Evolutionary conservation across 192 early-diverging fungal species (phyloP), one percentile per base, ranked within the genome.

Genomic region (Backusella tuberculispora): DNA sequence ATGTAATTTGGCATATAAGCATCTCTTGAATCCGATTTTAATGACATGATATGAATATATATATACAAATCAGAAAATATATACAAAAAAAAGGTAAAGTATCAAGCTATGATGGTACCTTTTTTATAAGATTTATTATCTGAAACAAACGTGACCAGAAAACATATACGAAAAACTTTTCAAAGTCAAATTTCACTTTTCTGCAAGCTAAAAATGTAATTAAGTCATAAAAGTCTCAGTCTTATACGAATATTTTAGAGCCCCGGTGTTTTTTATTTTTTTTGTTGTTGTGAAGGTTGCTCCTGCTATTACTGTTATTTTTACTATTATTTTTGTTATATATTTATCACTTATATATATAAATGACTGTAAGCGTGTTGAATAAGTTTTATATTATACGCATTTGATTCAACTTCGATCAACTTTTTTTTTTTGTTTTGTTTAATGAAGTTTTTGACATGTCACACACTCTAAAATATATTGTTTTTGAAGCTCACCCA

Each of bases 11-110:
- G 82, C 40, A 78, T 80, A 13, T 67, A 74, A 4, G 75, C 14
- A 63, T 85, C 76, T 76, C 82, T 47, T 53, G 82, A 85, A 63
- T 85, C 84, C 82, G 81, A 81, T 45, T 21, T 74, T 66, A 40
- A 6, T 7, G 38, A 66, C 1, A 67, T 38, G 34, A 15, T 17
- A 37, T 40, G 1, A 37, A 43, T 43, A 43, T 10, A 24, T 9
- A 40, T 15, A 67, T 3, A n/a, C n/a, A 66, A 4, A 66, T 4
- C 19, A 43, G 19, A 12, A 24, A 43, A 43, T 19, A 37, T 66
- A n/a, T 66, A 66, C n/a, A 66, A 66, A 12, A n/a, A 19, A 66
- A 42, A 42, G n/a, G 9, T 41, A 42, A 42, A 66, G 17, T 15
- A n/a, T 5, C 17, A 66, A 40, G 0, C 4, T 66, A 15, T 15